A percentile compares a stretch with the other conserved stretches of the same genome.
These are phyloP conservation scores for Trichoderma simmonsii DNA, from an alignment of 2,329 filamentous ascomycete genomes.

Conservation along the genomic window DNA sequence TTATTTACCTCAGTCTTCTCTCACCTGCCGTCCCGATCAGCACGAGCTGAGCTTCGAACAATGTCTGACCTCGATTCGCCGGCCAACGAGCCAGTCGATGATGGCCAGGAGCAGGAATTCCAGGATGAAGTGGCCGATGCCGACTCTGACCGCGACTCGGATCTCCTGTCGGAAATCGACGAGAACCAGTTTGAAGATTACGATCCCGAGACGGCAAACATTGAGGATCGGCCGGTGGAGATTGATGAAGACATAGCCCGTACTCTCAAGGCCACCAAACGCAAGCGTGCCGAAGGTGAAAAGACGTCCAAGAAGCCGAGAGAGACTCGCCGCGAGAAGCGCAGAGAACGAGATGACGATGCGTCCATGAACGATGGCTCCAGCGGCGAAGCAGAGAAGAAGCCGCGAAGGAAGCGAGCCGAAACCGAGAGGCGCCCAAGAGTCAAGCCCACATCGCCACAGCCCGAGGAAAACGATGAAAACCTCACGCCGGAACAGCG, in stretches of 20 bases:
- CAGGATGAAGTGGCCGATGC: slow-evolving; percentile 41
- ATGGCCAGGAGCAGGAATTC: slow-evolving; percentile 41
- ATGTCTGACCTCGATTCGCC: slow-evolving; percentile 50
- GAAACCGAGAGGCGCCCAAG: slow-evolving; percentile 50
- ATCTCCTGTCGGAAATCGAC: slow-evolving; percentile 64
- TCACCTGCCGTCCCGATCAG: not conserved
- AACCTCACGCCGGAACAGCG: slow-evolving; percentile 80
- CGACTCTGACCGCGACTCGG: slow-evolving; percentile 54
- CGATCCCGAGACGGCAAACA: slow-evolving; percentile 60
- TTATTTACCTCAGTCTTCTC: not conserved
- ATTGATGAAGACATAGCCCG: slow-evolving; percentile 65
- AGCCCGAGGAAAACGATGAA: slow-evolving; percentile 72
- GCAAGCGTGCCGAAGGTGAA: slow-evolving; percentile 62
- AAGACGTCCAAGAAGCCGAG: slow-evolving; percentile 66
- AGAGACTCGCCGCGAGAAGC: slow-evolving; percentile 67
- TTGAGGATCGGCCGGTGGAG: slow-evolving; percentile 61
- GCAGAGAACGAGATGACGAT: slow-evolving; percentile 48
- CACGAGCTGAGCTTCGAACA: slow-evolving; percentile 16
- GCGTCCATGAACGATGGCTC: slow-evolving; percentile 47
- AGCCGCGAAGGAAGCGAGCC: slow-evolving; percentile 46
- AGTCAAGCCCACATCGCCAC: slow-evolving; percentile 43
- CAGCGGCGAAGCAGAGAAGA: slow-evolving; percentile 42
- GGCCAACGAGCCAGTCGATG: slow-evolving; percentile 39
- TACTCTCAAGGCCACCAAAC: slow-evolving; percentile 62
- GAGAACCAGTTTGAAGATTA: slow-evolving; percentile 69